These are phyloP conservation scores for Pythium aphanidermatum DNA, from an alignment of 352 stramenopile genomes.

Conservation along the genomic window DNA sequence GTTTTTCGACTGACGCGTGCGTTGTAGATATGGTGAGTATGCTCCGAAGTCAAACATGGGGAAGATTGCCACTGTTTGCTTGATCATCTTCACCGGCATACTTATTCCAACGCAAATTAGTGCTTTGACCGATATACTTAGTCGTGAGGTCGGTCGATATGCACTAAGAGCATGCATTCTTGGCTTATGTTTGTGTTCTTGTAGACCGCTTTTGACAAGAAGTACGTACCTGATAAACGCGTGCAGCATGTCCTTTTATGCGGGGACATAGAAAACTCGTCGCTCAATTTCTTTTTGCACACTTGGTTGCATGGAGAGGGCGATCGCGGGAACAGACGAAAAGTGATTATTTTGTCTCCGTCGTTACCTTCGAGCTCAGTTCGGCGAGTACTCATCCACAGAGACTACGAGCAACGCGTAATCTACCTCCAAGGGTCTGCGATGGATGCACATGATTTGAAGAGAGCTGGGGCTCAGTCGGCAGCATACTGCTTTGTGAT, in stretches of 20 bases:
- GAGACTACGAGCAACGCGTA: conserved; percentile 69
- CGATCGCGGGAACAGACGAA: conserved; percentile 41
- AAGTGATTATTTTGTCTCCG: conserved; percentile 68
- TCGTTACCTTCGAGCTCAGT: conserved; percentile 51
- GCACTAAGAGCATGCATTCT: too few species aligned
- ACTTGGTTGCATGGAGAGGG: conserved; percentile 69
- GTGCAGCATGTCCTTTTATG: conserved; percentile 75
- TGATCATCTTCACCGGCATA: conserved; percentile 65
- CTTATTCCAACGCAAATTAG: conserved; percentile 70
- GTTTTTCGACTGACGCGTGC: neutral
- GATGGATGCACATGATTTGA: conserved; percentile 65
- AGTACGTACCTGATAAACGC: conserved; percentile 52
- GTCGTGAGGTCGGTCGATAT: conserved; percentile 40
- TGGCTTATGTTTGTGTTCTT: too few species aligned
- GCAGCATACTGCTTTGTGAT: conserved; percentile 71
- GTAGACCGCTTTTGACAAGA: conserved; percentile 77
- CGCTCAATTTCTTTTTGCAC: conserved; percentile 73
- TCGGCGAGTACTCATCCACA: conserved; percentile 55
- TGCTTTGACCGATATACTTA: conserved; percentile 62
- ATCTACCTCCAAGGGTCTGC: conserved; percentile 72
- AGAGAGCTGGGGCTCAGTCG: conserved; percentile 38
- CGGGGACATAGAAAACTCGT: conserved; percentile 64
- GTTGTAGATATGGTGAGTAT: conserved; percentile 60
- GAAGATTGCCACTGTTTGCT: conserved; percentile 56
- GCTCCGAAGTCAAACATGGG: conserved; percentile 54